phyloP scores from a whole-genome alignment of 495 filamentous ascomycete genomes.

The Aspergillus conjunctus region DNA sequence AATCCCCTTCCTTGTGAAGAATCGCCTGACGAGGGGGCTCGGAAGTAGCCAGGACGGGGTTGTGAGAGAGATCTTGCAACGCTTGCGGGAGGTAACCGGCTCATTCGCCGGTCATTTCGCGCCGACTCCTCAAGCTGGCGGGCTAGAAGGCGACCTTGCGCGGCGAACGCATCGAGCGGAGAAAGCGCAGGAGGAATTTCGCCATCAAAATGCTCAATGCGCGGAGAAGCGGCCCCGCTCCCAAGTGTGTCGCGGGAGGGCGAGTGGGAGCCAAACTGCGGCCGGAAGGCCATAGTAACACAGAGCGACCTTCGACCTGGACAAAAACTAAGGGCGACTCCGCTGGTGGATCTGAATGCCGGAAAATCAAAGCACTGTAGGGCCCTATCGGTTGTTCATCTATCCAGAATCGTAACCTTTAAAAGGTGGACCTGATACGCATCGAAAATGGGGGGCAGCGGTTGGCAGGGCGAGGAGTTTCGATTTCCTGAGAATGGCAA shows the following conservation, averaged over 20 bases:
- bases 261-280: conserved; percentile 63
- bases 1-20: conserved; percentile 29
- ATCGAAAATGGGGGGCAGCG: conserved; percentile 23
- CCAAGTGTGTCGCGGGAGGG: conserved; percentile 60
- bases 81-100: conserved; percentile 78
- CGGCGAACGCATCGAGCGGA: conserved; percentile 89
- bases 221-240: conserved; percentile 62
- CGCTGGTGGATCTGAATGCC: background rate
- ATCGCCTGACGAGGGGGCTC: conserved; percentile 51
- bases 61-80: conserved; percentile 74
- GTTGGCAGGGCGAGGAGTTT: conserved; percentile 5
- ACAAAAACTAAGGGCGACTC: conserved; percentile 5
- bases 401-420: conserved; percentile 14
- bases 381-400: conserved; percentile 8
- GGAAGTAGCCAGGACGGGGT: conserved; percentile 72
- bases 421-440: conserved; percentile 19
- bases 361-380: conserved; percentile 1
- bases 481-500: conserved; percentile 1
- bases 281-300: conserved; percentile 54
- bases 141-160: conserved; percentile 84
- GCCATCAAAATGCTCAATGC: conserved; percentile 73
- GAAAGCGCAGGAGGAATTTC: conserved; percentile 91
- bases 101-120: conserved; percentile 70
- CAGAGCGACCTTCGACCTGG: conserved; percentile 8
- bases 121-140: conserved; percentile 79